Evolutionary conservation across 768 basidiomycete species (phyloP).

Genomic region (Scleroderma citrinum): DNA sequence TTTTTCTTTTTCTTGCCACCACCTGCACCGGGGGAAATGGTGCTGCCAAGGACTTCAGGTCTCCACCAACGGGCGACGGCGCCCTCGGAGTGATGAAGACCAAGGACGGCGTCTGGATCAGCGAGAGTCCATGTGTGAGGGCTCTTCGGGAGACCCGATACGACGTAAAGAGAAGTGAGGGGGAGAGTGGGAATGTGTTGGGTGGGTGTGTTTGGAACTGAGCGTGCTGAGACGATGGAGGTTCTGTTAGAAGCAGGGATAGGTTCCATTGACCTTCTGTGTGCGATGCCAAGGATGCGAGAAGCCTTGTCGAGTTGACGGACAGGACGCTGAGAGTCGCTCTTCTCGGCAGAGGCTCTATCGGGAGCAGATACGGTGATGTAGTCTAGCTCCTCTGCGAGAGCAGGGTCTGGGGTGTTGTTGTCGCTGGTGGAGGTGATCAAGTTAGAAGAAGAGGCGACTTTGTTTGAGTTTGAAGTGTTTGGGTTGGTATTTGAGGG

Average conservation of each 20-base stretch:
- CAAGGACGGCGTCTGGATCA: slow-evolving; percentile 76
- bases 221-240: slow-evolving; percentile 69
- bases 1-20: slow-evolving; percentile 70
- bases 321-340: slow-evolving; percentile 29
- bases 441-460: slow-evolving; percentile 27
- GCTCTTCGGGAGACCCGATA: slow-evolving; percentile 83
- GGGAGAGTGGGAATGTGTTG: slow-evolving; percentile 69
- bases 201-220: slow-evolving; percentile 38
- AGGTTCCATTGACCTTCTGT: slow-evolving; percentile 78
- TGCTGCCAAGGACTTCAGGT: slow-evolving; percentile 86
- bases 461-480: slow-evolving; percentile 9
- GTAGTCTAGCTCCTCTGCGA: slow-evolving; percentile 72
- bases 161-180: slow-evolving; percentile 79
- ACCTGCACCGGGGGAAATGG: slow-evolving; percentile 78
- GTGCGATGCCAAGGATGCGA: slow-evolving; percentile 68
- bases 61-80: slow-evolving; percentile 89
- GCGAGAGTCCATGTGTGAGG: slow-evolving; percentile 88
- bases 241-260: slow-evolving; percentile 72
- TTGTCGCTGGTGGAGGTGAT: slow-evolving; percentile 38
- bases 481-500: slow-evolving; percentile 10
- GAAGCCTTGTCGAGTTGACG: slow-evolving; percentile 68
- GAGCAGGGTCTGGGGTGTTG: slow-evolving; percentile 24
- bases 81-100: slow-evolving; percentile 76
- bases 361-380: slow-evolving; percentile 43
- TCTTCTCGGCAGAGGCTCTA: slow-evolving; percentile 16